Conservation (phyloP, 768 basidiomycete species). For the Flagelloscypha sp. region DNA sequence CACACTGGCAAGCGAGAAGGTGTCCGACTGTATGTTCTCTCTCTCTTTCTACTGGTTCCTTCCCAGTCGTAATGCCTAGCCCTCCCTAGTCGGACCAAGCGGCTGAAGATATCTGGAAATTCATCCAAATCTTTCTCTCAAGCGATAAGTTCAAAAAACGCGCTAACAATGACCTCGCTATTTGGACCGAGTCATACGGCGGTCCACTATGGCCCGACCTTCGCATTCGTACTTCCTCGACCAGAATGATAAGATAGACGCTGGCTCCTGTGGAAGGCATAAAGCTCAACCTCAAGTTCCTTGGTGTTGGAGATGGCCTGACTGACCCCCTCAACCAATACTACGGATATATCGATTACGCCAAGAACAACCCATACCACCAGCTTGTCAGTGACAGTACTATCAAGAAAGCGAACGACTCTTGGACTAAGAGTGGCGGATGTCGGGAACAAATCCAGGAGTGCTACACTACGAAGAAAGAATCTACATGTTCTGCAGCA, state of each 20-base stretch:
- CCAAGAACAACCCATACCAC: constrained; percentile 49
- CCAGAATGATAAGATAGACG: constrained; percentile 49
- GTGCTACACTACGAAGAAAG: constrained; percentile 41
- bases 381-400: constrained; percentile 37
- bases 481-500: constrained; percentile 46
- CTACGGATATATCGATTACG: constrained; percentile 49
- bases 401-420: constrained; percentile 32
- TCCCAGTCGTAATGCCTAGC: too few relatives aligned
- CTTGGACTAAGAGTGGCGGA: constrained; percentile 35
- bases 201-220: too few relatives aligned
- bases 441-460: constrained; percentile 46
- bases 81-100: constrained; percentile 45
- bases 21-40: too few relatives aligned
- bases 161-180: constrained; percentile 35
- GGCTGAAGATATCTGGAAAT: constrained; percentile 50
- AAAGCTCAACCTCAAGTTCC: constrained; percentile 48
- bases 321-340: constrained; percentile 48
- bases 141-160: constrained; percentile 47
- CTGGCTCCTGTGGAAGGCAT: constrained; percentile 36
- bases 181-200: constrained; percentile 62
- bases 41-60: too few relatives aligned
- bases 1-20: constrained; percentile 43
- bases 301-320: constrained; percentile 57
- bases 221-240: constrained; percentile 52
- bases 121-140: constrained; percentile 54